A percentile compares a stretch with the other conserved stretches of the same genome.
Conservation (phyloP, 257 asterid species). For the Prunella vulgaris region DNA sequence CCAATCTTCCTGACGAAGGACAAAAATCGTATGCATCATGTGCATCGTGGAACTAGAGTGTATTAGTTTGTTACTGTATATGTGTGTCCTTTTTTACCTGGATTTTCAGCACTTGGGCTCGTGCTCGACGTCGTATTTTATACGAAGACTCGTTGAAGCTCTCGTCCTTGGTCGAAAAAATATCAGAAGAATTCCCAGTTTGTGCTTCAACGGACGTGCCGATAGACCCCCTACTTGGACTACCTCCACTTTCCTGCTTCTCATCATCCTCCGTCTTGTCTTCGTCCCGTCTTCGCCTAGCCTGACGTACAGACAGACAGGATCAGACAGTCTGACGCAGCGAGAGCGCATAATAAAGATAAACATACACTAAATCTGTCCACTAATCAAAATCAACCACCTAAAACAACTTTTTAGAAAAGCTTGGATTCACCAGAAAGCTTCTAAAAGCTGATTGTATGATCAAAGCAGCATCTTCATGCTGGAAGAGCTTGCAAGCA, state of each 20-base stretch:
- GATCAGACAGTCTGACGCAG: neutral
- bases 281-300: conserved; percentile 21
- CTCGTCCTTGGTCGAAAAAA: conserved; percentile 35
- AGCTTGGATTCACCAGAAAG: conserved; percentile 32
- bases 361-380: neutral
- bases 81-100: conserved; percentile 29
- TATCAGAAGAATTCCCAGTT: conserved; percentile 41
- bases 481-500: conserved; percentile 35
- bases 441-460: conserved; percentile 55
- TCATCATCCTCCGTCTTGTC: conserved; percentile 3
- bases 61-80: neutral
- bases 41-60: neutral
- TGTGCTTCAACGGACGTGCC: conserved; percentile 57
- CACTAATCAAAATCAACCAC: neutral
- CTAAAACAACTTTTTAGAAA: neutral
- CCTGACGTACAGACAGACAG: conserved; percentile 27
- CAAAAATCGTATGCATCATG: neutral
- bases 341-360: neutral
- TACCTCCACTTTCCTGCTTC: conserved; percentile 12
- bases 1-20: conserved; percentile 49
- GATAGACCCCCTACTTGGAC: conserved; percentile 39
- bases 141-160: conserved; percentile 15
- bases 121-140: conserved; percentile 20
- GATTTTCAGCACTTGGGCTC: conserved; percentile 40
- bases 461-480: conserved; percentile 51